Base-by-base conservation (phyloP, 305 asterid genomes). In the Salvia sclarea region DNA sequence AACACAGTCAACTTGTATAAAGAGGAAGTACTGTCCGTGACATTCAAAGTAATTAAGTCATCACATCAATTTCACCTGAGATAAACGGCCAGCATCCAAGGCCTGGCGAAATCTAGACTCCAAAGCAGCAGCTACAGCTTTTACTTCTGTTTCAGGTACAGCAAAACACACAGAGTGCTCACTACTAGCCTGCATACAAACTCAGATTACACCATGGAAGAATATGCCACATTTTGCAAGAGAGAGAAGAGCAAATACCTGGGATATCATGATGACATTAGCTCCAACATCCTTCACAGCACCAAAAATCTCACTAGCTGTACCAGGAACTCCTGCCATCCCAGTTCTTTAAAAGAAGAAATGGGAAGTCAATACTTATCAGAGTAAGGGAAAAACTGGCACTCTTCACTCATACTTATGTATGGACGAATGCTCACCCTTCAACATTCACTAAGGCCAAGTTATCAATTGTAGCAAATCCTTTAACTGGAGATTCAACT, bases 321-420 rank as follows among this genome's bases (percentile, higher is more conserved):
- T 94, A 73, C 99, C 99, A 75, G 96, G 99, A 67, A 94, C 97
- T 71, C 99, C 99, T 57, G 97, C 96, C 99, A 94, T 91, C 81
- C 99, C 99, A 73, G 99, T 94, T 81, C 99, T 94, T 86, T 69
- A 73, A 63, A 75, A 16, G 50, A 4, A 4, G 20, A 71, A 61
- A 28, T 28, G 33, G 33, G 0, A 28, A 28, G 30, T n/a, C n/a
- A n/a, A n/a, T n/a, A n/a, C n/a, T n/a, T 25, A 28, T 3, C 4
- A 28, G 33, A 3, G 4, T 1, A 28, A 28, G 4, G 2, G 33
- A 28, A 4, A 25, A 25, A 25, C 5, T 28, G 5, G 5, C 33
- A 28, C 4, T 28, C 33, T 28, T 28, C 3, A 1, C 33, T 1
- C 5, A 1, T 6, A 1, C 5, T 28, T 28, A 28, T 1, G 33